Base-by-base conservation (phyloP, 257 asterid species). In the Thymus mandschuricus region DNA sequence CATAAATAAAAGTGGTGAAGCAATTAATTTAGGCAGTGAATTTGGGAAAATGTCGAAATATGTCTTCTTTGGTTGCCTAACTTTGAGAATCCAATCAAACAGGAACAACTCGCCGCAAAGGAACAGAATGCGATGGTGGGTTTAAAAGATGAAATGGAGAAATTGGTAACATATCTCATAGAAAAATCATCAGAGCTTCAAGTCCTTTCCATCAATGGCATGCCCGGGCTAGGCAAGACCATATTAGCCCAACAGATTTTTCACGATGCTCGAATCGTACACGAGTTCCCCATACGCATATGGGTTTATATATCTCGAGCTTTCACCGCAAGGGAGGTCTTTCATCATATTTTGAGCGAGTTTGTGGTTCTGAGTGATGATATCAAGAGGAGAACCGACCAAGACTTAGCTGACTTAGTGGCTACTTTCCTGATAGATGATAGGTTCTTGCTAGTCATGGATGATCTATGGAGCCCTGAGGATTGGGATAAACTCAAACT, bases 401-500 rank as follows among this genome's bases (percentile, higher is more conserved):
- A n/a, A 0, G 62, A 48, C 2, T 5, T 75, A 27, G 68, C 46
- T 10, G 0, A 46, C 1, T n/a, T 65, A 54, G 66, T 71, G 9
- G 15, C 2, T 5, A 2, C 4, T 2, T 3, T 10, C 4, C 46
- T 77, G n/a, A 34, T 44, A n/a, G 10, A 31, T 6, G 64, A 64
- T 4, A 76, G 51, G 15, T 73, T 54, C 70, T 64, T 80, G 62
- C 48, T 80, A 27, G 76, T 80, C 43, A 13, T 81, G 62, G 85
- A 81, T n/a, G 82, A 81, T 56, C 58, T 81, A 2, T 78, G 82
- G 82, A 54, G 56, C 0, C 0, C 60, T 1, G 10, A 69, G 11
- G 69, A 73, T 62, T 77, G 74, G 80, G 69, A 76, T 9, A 29
- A 38, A 45, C 77, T 86, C 33, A 40, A 63, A 40, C 29, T 11